Evolutionary conservation across 345 rosid species (phyloP).

Genomic region (Eucalyptus globulus): DNA sequence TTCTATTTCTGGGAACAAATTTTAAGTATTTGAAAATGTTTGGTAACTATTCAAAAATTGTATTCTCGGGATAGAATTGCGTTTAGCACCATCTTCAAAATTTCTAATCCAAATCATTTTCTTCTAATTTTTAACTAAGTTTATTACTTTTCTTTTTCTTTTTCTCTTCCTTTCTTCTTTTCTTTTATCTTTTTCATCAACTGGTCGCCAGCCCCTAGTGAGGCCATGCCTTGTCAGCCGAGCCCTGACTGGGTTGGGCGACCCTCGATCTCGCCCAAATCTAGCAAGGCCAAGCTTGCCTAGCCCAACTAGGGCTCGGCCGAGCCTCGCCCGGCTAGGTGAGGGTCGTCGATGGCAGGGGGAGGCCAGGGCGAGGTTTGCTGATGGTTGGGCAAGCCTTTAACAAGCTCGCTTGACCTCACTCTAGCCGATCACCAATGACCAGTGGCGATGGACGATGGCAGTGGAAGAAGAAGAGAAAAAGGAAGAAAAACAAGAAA

Average conservation of each 20-base stretch:
- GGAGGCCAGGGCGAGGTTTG: accelerated
- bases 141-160: too few species aligned
- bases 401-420: accelerated
- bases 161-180: too few species aligned
- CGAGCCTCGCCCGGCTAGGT: accelerated
- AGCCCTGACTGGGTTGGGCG: accelerated
- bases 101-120: too few species aligned
- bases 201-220: accelerated
- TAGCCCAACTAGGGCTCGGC: accelerated
- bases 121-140: too few species aligned
- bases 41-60: accelerated
- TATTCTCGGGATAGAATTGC: accelerated
- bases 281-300: too few species aligned
- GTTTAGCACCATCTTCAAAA: accelerated
- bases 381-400: too few species aligned
- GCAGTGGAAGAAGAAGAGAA: too few species aligned
- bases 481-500: too few species aligned
- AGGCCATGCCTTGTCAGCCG: accelerated
- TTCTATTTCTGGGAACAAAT: accelerated
- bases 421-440: accelerated
- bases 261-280: too few species aligned
- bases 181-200: too few species aligned
- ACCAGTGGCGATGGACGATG: too few species aligned
- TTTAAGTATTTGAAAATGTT: too few species aligned
- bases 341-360: accelerated